Percentiles rank a stretch among this genome's conserved stretches.
phyloP scores from a whole-genome alignment of 306 rosid species.

The Quercus aquifolioides region DNA sequence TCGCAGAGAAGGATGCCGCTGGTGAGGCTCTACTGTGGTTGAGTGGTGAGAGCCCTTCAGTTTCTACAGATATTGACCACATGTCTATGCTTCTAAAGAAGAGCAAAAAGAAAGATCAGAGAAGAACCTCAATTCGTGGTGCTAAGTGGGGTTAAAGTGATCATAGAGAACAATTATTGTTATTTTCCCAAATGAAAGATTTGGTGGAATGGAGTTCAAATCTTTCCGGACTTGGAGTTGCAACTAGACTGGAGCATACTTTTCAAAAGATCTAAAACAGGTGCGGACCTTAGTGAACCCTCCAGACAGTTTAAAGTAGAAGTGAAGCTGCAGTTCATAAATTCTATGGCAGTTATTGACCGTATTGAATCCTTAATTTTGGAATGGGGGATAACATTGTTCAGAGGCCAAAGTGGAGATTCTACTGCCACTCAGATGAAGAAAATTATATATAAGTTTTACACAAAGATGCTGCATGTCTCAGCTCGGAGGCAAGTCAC shows the following conservation, averaged over 20 bases:
- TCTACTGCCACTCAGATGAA: not conserved
- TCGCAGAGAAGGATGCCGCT: conserved; percentile 87
- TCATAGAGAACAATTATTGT: not conserved
- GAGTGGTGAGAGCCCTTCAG: conserved; percentile 60
- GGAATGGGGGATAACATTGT: not conserved
- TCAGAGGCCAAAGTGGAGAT: not conserved
- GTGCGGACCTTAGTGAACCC: not conserved
- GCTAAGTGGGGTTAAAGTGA: conserved; percentile 56
- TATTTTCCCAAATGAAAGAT: not conserved
- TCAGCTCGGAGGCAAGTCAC: not conserved
- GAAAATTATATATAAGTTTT: not conserved
- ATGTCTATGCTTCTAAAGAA: conserved; percentile 62
- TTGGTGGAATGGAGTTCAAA: not conserved
- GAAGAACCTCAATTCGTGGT: conserved; percentile 28
- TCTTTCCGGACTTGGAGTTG: not conserved
- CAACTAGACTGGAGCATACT: not conserved
- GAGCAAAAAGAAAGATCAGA: conserved; percentile 46
- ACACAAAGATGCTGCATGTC: not conserved
- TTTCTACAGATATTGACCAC: conserved; percentile 44
- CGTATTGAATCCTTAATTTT: not conserved
- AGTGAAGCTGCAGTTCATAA: not conserved
- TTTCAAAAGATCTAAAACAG: not conserved
- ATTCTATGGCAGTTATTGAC: not conserved
- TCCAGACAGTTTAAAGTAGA: not conserved
- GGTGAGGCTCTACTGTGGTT: conserved; percentile 83